Base-by-base conservation (phyloP, 305 asterid genomes). In the Caryopteris hybrid region DNA sequence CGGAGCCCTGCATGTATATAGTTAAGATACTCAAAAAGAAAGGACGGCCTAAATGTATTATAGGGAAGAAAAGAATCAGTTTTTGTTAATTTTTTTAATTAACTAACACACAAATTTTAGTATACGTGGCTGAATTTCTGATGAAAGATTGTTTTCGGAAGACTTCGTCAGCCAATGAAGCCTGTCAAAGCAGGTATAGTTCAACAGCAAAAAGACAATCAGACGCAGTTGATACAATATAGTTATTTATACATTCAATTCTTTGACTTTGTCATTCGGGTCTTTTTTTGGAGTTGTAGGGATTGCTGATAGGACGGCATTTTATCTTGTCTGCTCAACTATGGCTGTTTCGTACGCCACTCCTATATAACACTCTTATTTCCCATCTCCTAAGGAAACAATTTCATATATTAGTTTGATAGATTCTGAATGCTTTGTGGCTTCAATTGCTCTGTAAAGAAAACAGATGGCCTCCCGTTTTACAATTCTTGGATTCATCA, bases 231-330 rank as follows among this genome's bases (percentile, higher is more conserved):
- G n/a, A n/a, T n/a, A n/a, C n/a, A n/a, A n/a, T n/a, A n/a, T n/a
- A n/a, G n/a, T 9, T 1, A 13, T 5, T 0, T 13, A 43, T n/a
- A 13, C 6, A 13, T 43, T 16, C 0, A 17, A 16, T 31, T 47
- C 8, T 17, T 64, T 50, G 70, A 64, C 61, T 7, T 6, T 2
- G 18, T 64, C 70, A 64, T 48, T 34, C 21, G 8, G 14, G 12
- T 11, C 16, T 17, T 43, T n/a, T 43, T 2, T 43, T n/a, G n/a
- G n/a, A 20, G 17, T 61, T 42, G 5, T 2, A 10, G 11, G 29
- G 42, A 17, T 10, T 58, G 21, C 2, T 22, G 3, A 61, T 42
- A n/a, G 68, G 68, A 71, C 72, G 65, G 72, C 72, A 61, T 51
- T 23, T 13, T 23, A 14, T 13, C 22, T 51, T 16, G 13, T 17